phyloP scores from a whole-genome alignment of 2,329 filamentous ascomycete species.

The Penicillium olsonii region DNA sequence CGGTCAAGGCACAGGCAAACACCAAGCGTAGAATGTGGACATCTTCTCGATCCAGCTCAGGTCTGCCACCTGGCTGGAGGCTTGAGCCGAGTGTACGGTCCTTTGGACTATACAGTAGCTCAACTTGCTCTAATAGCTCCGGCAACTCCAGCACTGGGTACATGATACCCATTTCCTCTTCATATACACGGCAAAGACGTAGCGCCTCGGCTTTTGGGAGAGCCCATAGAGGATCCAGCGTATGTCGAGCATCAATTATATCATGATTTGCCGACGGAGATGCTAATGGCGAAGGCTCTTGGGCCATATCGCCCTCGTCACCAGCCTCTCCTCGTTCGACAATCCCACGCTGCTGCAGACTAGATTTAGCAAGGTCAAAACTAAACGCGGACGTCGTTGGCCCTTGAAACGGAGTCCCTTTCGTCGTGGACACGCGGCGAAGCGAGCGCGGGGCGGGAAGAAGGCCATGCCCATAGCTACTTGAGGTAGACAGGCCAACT shows the following conservation, averaged over 20 bases:
- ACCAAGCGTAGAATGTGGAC: constrained; percentile 78
- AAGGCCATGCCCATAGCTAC: constrained; percentile 15
- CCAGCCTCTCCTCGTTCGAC: constrained; percentile 51
- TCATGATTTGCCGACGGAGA: constrained; percentile 26
- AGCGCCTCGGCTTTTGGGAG: constrained; percentile 75
- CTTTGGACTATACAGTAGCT: constrained; percentile 55
- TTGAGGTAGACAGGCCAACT: not conserved
- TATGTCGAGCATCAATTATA: constrained; percentile 34
- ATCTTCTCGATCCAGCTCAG: constrained; percentile 59
- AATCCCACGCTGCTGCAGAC: constrained; percentile 84
- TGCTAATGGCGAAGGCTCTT: constrained; percentile 36
- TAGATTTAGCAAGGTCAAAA: constrained; percentile 80
- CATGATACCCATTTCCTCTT: constrained; percentile 88
- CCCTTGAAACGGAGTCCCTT: constrained; percentile 71
- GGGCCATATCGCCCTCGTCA: constrained; percentile 59
- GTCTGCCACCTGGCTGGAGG: constrained; percentile 23
- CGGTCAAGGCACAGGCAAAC: constrained; percentile 72
- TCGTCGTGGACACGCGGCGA: constrained; percentile 33
- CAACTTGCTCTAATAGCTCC: constrained; percentile 67
- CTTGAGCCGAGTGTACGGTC: constrained; percentile 5
- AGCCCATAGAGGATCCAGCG: constrained; percentile 72
- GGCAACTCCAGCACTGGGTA: constrained; percentile 79
- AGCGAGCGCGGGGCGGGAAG: constrained; percentile 15
- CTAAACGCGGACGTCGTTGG: constrained; percentile 82
- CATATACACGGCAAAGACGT: constrained; percentile 74